phyloP scores from a whole-genome alignment of 495 filamentous ascomycete species.

The Aspergillus egyptiacus region DNA sequence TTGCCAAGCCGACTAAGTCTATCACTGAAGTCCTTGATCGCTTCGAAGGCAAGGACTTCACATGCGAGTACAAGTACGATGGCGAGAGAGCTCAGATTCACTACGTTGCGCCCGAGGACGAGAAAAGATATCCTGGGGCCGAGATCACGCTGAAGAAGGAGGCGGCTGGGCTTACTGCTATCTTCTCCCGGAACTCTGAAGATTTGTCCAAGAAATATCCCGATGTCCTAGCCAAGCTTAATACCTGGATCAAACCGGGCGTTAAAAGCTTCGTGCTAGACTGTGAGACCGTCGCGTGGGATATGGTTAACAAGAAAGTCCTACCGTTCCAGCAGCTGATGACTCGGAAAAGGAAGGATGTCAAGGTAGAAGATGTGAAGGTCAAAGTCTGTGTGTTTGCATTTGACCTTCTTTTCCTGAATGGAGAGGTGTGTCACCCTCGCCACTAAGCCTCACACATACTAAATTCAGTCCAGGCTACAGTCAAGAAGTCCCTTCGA shows the following conservation, averaged over 20 bases:
- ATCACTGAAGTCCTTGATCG: slow-evolving; percentile 97
- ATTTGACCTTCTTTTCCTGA: slow-evolving; percentile 90
- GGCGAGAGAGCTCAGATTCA: slow-evolving; percentile 97
- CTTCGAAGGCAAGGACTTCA: slow-evolving; percentile 92
- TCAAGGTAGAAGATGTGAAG: slow-evolving; percentile 94
- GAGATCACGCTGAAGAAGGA: slow-evolving; percentile 44
- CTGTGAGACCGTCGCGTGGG: slow-evolving; percentile 99
- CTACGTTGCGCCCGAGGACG: slow-evolving; percentile 80
- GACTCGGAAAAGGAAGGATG: slow-evolving; percentile 96
- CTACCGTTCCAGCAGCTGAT: slow-evolving; percentile 96
- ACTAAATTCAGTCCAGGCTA: slow-evolving; percentile 39
- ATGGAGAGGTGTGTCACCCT: slow-evolving; percentile 62
- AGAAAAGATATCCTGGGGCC: slow-evolving; percentile 54
- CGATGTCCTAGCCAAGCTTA: slow-evolving; percentile 81
- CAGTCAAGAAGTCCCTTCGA: slow-evolving; percentile 80
- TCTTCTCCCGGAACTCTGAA: slow-evolving; percentile 96
- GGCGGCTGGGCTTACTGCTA: slow-evolving; percentile 64
- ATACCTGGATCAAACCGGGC: slow-evolving; percentile 80
- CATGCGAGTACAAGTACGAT: slow-evolving; percentile 98
- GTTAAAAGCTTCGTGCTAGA: slow-evolving; percentile 94
- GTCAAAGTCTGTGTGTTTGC: slow-evolving; percentile 97
- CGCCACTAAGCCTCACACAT: slow-evolving; percentile 5
- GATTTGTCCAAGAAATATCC: slow-evolving; percentile 97
- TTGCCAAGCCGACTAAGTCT: slow-evolving; percentile 98
- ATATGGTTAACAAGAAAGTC: slow-evolving; percentile 84